Percentiles rank a stretch among this genome's conserved stretches.
These are phyloP conservation scores for Blumeriella jaapii DNA, from an alignment of 2,329 filamentous ascomycete genomes.

Conservation along the genomic window DNA sequence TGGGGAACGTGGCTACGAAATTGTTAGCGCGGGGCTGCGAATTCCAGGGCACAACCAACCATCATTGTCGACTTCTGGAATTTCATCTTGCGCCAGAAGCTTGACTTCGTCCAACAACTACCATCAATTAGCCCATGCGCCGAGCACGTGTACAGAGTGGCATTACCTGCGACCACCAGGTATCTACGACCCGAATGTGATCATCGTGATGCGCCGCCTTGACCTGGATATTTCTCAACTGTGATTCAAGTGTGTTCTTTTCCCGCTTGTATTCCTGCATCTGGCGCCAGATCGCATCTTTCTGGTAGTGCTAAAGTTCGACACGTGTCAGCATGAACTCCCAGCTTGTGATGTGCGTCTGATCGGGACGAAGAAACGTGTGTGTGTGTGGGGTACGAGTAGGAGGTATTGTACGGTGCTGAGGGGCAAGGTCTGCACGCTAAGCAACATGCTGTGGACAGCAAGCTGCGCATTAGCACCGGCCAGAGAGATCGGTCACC, in stretches of 20 bases:
- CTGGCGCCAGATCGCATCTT: slow-evolving; percentile 92
- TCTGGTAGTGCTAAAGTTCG: slow-evolving; percentile 64
- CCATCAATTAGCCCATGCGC: slow-evolving; percentile 3
- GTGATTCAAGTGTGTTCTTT: slow-evolving; percentile 67
- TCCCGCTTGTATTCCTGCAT: slow-evolving; percentile 98
- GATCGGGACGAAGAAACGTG: slow-evolving; percentile 15
- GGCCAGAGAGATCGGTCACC: slow-evolving; percentile 22
- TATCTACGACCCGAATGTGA: slow-evolving; percentile 79
- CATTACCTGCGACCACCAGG: slow-evolving; percentile 86
- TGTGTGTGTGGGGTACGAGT: slow-evolving; percentile 10
- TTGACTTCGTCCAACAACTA: slow-evolving; percentile 55
- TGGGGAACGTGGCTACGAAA: slow-evolving; percentile 42
- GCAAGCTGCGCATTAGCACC: slow-evolving; percentile 36
- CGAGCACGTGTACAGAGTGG: slow-evolving; percentile 1
- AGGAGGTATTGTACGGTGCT: slow-evolving; percentile 18
- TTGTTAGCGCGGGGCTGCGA: slow-evolving; percentile 17
- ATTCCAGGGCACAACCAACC: slow-evolving; percentile 13
- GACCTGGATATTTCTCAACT: slow-evolving; percentile 70
- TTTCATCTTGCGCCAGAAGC: slow-evolving; percentile 40
- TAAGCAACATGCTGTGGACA: slow-evolving; percentile 31
- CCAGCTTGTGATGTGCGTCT: slow-evolving; percentile 17
- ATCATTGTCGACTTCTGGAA: slow-evolving; percentile 34
- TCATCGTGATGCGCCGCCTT: slow-evolving; percentile 78
- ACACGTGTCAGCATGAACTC: slow-evolving; percentile 27
- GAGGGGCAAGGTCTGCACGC: slow-evolving; percentile 26